Conservation (phyloP, 75 land plant species). For the Gnetum montanum region DNA sequence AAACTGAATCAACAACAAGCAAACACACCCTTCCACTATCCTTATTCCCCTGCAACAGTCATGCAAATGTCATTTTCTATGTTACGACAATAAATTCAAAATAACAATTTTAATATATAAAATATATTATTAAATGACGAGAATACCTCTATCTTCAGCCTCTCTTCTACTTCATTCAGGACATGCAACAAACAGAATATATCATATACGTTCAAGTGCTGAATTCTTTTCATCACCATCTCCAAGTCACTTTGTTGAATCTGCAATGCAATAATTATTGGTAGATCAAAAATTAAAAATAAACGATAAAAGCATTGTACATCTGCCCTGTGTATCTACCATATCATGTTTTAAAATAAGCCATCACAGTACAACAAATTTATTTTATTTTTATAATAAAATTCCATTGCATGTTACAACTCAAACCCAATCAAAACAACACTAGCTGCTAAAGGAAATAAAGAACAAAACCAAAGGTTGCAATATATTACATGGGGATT, state of each 20-base stretch:
- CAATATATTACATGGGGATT: too few species aligned
- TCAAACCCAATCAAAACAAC: not conserved
- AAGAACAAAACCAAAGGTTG: too few species aligned
- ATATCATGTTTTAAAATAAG: too few species aligned
- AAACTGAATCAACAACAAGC: conserved; percentile 65
- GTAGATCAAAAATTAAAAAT: too few species aligned
- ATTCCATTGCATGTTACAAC: not conserved
- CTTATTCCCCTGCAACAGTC: conserved; percentile 12
- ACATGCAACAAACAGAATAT: conserved; percentile 42
- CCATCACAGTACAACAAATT: too few species aligned
- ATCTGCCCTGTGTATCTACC: too few species aligned
- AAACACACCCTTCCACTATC: conserved; percentile 23
- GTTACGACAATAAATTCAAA: too few species aligned
- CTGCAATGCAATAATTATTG: conserved; percentile 17
- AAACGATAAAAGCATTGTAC: too few species aligned
- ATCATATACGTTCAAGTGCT: conserved; percentile 46
- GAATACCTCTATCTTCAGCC: conserved; percentile 25
- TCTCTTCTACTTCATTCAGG: conserved; percentile 38
- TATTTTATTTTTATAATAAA: too few species aligned
- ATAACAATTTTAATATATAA: too few species aligned
- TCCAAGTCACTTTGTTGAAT: conserved; percentile 16
- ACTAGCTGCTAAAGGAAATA: not conserved
- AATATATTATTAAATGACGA: not conserved
- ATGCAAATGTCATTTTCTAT: not conserved
- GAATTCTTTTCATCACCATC: conserved; percentile 43